These are phyloP conservation scores for Meyerozyma elateridarum DNA, from an alignment of 1,139 yeast genomes.

Conservation along the genomic window DNA sequence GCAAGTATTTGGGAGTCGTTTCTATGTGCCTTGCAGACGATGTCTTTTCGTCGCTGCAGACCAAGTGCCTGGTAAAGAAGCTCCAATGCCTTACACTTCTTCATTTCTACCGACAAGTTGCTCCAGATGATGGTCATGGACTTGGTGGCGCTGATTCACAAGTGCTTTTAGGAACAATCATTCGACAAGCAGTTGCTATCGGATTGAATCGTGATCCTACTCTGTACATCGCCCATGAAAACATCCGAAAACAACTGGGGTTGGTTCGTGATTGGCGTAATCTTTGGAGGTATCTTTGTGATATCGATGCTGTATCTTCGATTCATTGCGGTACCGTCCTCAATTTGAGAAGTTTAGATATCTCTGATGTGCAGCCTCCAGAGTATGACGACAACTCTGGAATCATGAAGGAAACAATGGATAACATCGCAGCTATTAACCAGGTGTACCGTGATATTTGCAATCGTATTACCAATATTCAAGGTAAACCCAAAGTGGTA, in stretches of 20 bases:
- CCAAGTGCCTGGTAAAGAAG: slow-evolving; percentile 10
- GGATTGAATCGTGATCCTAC: slow-evolving; percentile 44
- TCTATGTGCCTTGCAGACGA: slow-evolving; percentile 1
- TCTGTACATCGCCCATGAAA: slow-evolving; percentile 26
- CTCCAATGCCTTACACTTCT: slow-evolving; percentile 25
- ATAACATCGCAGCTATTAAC: slow-evolving; percentile 18
- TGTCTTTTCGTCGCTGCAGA: background rate
- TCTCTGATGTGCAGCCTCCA: slow-evolving; percentile 34
- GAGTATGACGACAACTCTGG: slow-evolving; percentile 16
- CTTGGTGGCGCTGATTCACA: slow-evolving; percentile 41
- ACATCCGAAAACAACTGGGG: slow-evolving; percentile 24
- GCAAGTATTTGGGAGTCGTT: slow-evolving; percentile 1
- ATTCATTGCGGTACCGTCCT: slow-evolving; percentile 33
- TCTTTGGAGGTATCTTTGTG: slow-evolving; percentile 32
- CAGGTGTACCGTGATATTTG: slow-evolving; percentile 29
- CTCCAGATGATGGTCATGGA: slow-evolving; percentile 44
- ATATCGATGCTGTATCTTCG: slow-evolving; percentile 29
- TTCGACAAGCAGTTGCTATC: slow-evolving; percentile 39
- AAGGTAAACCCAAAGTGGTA: slow-evolving; percentile 30
- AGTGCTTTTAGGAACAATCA: slow-evolving; percentile 32
- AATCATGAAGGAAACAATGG: slow-evolving; percentile 14
- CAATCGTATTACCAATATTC: slow-evolving; percentile 26
- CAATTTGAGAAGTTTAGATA: slow-evolving; percentile 23
- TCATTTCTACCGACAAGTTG: slow-evolving; percentile 33
- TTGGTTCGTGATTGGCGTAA: slow-evolving; percentile 34